Conservation (phyloP, 441 rosid genomes). For the Bruguiera hainesii region DNA sequence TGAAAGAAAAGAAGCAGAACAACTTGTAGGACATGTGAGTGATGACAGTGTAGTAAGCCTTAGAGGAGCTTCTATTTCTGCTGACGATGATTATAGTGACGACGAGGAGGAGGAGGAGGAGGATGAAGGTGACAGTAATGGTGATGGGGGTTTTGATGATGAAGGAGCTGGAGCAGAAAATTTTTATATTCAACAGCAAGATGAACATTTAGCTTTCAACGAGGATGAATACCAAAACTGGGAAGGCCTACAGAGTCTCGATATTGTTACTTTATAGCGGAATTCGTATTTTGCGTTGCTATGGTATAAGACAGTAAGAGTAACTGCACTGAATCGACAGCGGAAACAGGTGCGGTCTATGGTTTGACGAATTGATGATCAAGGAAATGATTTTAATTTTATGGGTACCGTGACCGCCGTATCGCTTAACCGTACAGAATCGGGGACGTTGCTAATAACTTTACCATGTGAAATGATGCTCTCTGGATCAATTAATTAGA, state of each 20-base stretch:
- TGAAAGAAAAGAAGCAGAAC: constrained; percentile 63
- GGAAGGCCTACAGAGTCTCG: constrained; percentile 22
- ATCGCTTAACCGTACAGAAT: no score
- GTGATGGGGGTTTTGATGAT: neutral
- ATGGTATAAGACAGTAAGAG: no score
- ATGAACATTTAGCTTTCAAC: constrained; percentile 20
- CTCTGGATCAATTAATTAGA: no score
- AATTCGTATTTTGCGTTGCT: no score
- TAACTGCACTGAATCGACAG: no score
- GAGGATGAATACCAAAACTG: constrained; percentile 15
- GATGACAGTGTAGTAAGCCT: constrained; percentile 18
- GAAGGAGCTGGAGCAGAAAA: constrained; percentile 25
- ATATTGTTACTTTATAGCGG: constrained; percentile 17
- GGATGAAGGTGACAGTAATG: constrained; percentile 1
- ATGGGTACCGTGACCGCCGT: no score
- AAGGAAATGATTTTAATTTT: no score
- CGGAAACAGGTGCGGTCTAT: no score
- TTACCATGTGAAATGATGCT: no score
- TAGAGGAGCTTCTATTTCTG: constrained; percentile 24
- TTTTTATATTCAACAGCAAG: constrained; percentile 24
- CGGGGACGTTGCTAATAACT: no score
- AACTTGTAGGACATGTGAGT: constrained; percentile 41
- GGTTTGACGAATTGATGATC: no score
- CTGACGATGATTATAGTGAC: constrained; percentile 32
- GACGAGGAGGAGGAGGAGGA: constrained; percentile 22